Evolutionary conservation across 805 yeast genomes (phyloP), one percentile per base, ranked within the genome.

Genomic region (Komagataella populi): DNA sequence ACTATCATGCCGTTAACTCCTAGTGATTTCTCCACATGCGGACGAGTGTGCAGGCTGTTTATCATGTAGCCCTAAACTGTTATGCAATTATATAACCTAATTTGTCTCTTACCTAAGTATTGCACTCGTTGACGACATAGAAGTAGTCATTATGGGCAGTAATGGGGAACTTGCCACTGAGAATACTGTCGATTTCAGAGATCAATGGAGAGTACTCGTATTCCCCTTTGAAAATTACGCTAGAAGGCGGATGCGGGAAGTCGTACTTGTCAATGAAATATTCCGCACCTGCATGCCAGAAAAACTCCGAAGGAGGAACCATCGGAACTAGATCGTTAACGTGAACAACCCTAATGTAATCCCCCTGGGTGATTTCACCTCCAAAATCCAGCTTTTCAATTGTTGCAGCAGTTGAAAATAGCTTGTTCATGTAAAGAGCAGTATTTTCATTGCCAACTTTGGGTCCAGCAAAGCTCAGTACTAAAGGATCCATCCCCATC

Each of bases 381-480:
- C 59, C 59, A 2, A 66, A 57, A 0, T 59, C 56, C 8, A 55
- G 46, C 2, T 52, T 46, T 4, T 55, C 51, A 45, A 64, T 65
- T 2, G 70, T 67, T 0, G 56, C 55, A 1, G 58, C 57, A 0
- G 78, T 71, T 12, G 70, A 59, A 56, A 80, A 82, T 5, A 74
- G 48, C 0, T 56, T 50, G 62, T 85, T 81, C 46, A 80, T 72
- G 71, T 78, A 81, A 30, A 64, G 59, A 24, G 74, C 70, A 61
- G 81, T 70, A 2, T 63, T 61, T 2, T 56, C 55, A 60, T 83
- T 81, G 4, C 87, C 88, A 43, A 84, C 67, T 56, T 77, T 77
- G 0, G 91, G 87, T 12, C 79, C 74, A 1, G 83, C 93, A 64
- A 67, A 80, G 1, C 84, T 71, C 17, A 83, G 63, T 1, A 83